phyloP scores from a whole-genome alignment of 768 basidiomycete species.

The Lentinula edodes region DNA sequence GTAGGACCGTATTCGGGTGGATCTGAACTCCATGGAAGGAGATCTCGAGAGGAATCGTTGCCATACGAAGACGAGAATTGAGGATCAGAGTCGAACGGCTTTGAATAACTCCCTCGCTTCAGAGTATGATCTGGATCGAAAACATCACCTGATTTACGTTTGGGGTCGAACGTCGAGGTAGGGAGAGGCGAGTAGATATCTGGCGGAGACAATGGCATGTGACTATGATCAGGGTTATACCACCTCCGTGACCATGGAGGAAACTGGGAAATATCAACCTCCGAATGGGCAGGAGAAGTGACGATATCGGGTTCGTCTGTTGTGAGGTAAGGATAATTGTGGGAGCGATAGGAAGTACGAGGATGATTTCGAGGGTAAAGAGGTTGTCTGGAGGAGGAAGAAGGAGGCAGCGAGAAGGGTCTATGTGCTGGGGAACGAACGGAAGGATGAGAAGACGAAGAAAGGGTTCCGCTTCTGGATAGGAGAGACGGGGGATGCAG shows the following conservation, averaged over 20 bases:
- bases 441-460: slow-evolving; percentile 29
- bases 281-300: slow-evolving; percentile 26
- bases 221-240: slow-evolving; percentile 34
- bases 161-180: slow-evolving; percentile 9
- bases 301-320: slow-evolving; percentile 12
- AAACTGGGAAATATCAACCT: slow-evolving; percentile 58
- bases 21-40: slow-evolving; percentile 51
- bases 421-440: slow-evolving; percentile 23
- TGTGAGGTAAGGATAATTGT: slow-evolving; percentile 13
- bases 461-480: slow-evolving; percentile 37
- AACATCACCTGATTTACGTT: slow-evolving; percentile 16
- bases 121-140: slow-evolving; percentile 26
- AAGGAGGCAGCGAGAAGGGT: slow-evolving; percentile 46
- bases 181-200: slow-evolving; percentile 16
- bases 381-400: slow-evolving; percentile 19
- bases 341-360: slow-evolving; percentile 14
- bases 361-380: slow-evolving; percentile 14
- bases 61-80: slow-evolving; percentile 31
- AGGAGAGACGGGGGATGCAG: slow-evolving; percentile 31
- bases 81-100: slow-evolving; percentile 14
- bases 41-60: slow-evolving; percentile 35
- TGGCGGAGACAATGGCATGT: slow-evolving; percentile 15
- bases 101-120: slow-evolving; percentile 23
- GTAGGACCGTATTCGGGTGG: slow-evolving; percentile 35
- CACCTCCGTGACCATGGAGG: slow-evolving; percentile 60